A percentile compares a stretch with the other conserved stretches of the same genome.
Conservation (phyloP, 2,329 filamentous ascomycete species). For the Aspergillus oerlinghausenensis region DNA sequence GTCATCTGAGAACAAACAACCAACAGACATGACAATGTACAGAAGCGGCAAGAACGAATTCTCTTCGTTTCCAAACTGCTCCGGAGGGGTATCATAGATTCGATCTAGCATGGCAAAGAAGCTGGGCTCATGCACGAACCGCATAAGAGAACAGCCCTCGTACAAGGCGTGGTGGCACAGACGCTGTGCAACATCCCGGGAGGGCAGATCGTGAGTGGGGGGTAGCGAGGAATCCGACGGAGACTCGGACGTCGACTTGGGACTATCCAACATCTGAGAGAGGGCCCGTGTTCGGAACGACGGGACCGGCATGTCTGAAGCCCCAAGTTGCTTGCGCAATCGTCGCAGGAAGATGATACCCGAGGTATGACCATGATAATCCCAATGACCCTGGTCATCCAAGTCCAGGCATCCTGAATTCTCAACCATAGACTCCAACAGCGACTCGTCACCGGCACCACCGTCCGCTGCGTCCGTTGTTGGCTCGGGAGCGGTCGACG, state of each 20-base stretch:
- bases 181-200: constrained; percentile 52
- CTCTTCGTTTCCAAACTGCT: constrained; percentile 61
- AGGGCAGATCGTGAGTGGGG: constrained; percentile 64
- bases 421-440: constrained; percentile 91
- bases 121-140: constrained; percentile 74
- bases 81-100: constrained; percentile 66
- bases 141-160: constrained; percentile 59
- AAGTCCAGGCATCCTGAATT: constrained; percentile 86
- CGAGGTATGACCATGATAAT: constrained; percentile 92
- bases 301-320: constrained; percentile 54
- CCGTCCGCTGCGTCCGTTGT: constrained; percentile 23
- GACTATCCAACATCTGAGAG: constrained; percentile 64
- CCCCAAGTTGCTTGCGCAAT: constrained; percentile 82
- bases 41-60: constrained; percentile 65
- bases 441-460: constrained; percentile 58
- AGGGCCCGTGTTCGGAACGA: constrained; percentile 46
- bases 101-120: constrained; percentile 75
- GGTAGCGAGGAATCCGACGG: constrained; percentile 54
- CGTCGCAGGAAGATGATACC: constrained; percentile 82
- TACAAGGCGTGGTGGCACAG: constrained; percentile 58
- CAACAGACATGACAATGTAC: constrained; percentile 66
- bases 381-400: constrained; percentile 86
- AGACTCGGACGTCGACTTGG: constrained; percentile 60
- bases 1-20: constrained; percentile 65
- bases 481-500: constrained; percentile 16